These are phyloP conservation scores for Penicillium brasilianum DNA, from an alignment of 2,329 filamentous ascomycete species.

Conservation along the genomic window DNA sequence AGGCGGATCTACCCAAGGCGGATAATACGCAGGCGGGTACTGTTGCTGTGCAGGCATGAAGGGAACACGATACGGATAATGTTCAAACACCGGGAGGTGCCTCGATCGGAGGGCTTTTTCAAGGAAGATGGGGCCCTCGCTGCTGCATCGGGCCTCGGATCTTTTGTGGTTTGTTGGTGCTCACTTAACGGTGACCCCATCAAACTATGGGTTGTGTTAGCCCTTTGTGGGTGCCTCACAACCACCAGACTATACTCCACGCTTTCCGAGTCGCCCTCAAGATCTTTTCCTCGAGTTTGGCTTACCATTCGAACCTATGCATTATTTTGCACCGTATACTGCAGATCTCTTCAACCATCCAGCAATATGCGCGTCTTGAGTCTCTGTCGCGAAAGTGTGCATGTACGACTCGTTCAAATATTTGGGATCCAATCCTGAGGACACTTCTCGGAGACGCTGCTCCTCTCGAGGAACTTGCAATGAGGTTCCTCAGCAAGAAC, in stretches of 20 bases:
- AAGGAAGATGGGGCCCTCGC: background rate
- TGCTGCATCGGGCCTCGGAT: background rate
- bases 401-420: background rate
- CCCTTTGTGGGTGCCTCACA: background rate
- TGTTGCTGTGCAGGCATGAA: constrained; percentile 49
- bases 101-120: background rate
- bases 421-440: too few relatives aligned
- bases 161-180: too few relatives aligned
- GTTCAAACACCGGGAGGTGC: background rate
- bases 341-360: background rate
- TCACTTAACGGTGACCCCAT: background rate
- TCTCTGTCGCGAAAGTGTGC: background rate
- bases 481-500: too few relatives aligned
- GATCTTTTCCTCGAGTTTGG: background rate
- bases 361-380: background rate
- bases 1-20: constrained; percentile 60
- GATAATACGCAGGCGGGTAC: constrained; percentile 39
- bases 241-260: background rate
- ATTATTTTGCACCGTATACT: background rate
- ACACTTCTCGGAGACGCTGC: background rate
- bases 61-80: background rate
- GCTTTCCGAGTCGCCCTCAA: background rate
- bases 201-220: too few relatives aligned
- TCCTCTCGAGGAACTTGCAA: too few relatives aligned
- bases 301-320: background rate